Base-by-base conservation (phyloP, 1,284 basidiomycete genomes). In the Cutaneotrichosporon mucoides region DNA sequence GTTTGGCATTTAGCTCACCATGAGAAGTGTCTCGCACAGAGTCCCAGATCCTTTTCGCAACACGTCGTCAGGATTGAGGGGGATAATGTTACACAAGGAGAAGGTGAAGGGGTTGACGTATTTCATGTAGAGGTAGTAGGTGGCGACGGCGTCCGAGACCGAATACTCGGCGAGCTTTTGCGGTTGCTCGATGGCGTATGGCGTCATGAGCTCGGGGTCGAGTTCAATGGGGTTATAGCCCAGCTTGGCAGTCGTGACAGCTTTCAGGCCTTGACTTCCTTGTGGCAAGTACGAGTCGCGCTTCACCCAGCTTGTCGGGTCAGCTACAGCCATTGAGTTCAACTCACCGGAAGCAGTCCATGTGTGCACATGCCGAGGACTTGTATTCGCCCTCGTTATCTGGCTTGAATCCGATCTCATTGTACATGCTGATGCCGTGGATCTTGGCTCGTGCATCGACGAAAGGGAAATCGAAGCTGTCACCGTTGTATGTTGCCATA, bases 71-170 rank as follows among this genome's bases (percentile, higher is more conserved):
- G 96, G 93, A 71, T 88, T 89, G 59, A 99, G 84, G 13, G 96
- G 96, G 70, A 99, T 99, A 76, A 99, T 99, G 82, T 97, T 99
- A 81, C 96, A 99, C 40, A 99, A 82, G 34, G 95, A 99, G 81
- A 99, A 99, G 71, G 99, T 93, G 84, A 99, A 99, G 0, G 96
- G 96, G 73, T 99, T 94, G 10, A 99, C 94, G 74, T 99, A 99
- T 91, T 99, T 99, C 96, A 99, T 99, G 82, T 99, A 99, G 49
- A 99, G 84, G 76, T 99, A 99, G 77, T 99, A 99, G 1, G 96
- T 99, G 24, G 96, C 96, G 5, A 99, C 96, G 1, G 96, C 96
- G 83, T 99, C 96, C 75, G 96, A 99, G 35, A 99, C 96, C 68
- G 96, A 99, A 79, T 99, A 99, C 72, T 95, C 90, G 0, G 96